These are phyloP conservation scores for Wickerhamiella spandovensis DNA, from an alignment of 805 yeast genomes.

Conservation along the genomic window DNA sequence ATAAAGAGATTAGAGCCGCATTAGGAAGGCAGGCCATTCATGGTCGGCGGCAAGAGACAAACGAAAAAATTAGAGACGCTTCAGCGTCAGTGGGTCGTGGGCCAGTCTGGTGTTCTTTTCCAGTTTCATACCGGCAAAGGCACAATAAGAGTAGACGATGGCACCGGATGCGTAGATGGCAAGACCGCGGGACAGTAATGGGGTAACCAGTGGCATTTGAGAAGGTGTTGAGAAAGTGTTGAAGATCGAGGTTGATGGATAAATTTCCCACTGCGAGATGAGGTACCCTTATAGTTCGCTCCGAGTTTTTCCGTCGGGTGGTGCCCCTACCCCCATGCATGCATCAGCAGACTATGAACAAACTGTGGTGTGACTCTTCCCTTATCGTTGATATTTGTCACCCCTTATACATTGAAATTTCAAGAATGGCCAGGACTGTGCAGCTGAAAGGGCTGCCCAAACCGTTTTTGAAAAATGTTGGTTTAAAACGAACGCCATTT, in stretches of 20 bases:
- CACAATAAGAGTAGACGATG: not conserved
- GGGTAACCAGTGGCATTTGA: not conserved
- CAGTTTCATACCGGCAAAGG: not conserved
- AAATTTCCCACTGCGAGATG: not conserved
- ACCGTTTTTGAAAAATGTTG: not conserved
- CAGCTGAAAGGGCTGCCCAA: not conserved
- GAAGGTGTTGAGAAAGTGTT: not conserved
- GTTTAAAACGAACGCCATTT: not conserved
- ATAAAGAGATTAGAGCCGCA: not conserved
- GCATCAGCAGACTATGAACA: not conserved
- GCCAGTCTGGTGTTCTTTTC: not conserved
- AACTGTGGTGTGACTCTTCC: not conserved
- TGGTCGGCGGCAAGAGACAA: not conserved
- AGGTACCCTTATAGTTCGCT: not conserved
- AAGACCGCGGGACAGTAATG: not conserved
- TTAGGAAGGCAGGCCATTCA: not conserved
- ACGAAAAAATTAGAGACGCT: not conserved
- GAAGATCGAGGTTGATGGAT: no score
- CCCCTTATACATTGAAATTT: not conserved
- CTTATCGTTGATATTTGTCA: not conserved
- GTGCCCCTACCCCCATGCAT: not conserved
- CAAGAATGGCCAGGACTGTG: not conserved
- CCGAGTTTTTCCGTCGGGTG: not conserved
- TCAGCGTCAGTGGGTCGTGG: not conserved
- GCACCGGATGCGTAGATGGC: not conserved